Evolutionary conservation across 164 flowering plant species (phyloP).

Genomic region (Hamamelis virginiana): DNA sequence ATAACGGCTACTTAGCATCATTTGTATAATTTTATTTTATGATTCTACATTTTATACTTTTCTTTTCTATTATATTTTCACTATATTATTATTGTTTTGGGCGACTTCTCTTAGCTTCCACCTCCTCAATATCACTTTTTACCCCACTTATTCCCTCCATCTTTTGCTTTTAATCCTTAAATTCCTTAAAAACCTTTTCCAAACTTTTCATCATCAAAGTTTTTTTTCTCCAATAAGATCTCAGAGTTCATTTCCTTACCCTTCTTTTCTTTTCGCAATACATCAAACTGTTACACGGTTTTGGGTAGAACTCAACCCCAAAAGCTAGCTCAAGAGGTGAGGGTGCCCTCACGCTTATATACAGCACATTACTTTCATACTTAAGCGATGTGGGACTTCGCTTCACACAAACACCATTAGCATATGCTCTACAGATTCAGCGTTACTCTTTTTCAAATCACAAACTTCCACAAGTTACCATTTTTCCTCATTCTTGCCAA

Average conservation of each 20-base stretch:
- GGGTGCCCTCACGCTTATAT: too few species aligned
- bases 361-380: too few species aligned
- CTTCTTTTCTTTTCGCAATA: constrained; percentile 32
- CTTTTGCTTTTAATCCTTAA: constrained; percentile 15
- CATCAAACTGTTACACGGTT: too few species aligned
- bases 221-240: constrained; percentile 28
- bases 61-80: too few species aligned
- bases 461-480: constrained; percentile 22
- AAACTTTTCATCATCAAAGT: constrained; percentile 13
- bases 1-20: too few species aligned
- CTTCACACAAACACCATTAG: too few species aligned
- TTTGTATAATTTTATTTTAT: too few species aligned
- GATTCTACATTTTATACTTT: too few species aligned
- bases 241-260: constrained; percentile 29
- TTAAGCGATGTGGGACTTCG: too few species aligned
- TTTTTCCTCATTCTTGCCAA: constrained; percentile 33
- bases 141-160: constrained; percentile 26
- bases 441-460: constrained; percentile 42
- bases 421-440: constrained; percentile 33
- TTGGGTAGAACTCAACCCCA: too few species aligned
- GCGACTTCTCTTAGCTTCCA: constrained; percentile 23
- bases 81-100: too few species aligned
- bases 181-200: constrained; percentile 19
- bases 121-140: constrained; percentile 37
- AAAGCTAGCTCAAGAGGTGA: too few species aligned